phyloP scores from a whole-genome alignment of 2,329 filamentous ascomycete species.

The Ceratocystis cacaofunesta region DNA sequence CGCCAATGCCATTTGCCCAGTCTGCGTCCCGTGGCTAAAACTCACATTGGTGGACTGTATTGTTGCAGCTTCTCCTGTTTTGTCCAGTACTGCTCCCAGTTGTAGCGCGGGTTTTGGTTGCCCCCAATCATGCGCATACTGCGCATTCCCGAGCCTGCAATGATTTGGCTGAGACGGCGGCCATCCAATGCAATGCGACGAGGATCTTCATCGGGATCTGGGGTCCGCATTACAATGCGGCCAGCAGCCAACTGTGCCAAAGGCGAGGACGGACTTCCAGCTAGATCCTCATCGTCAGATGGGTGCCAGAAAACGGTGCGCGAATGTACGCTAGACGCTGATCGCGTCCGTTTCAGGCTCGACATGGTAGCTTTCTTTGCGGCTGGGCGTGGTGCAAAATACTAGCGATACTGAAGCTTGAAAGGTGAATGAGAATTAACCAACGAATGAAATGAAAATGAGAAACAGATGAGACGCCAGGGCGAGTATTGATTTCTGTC shows the following conservation, averaged over 20 bases:
- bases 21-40: neutral
- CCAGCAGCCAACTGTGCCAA: constrained; percentile 12
- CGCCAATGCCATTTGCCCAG: neutral
- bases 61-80: constrained; percentile 58
- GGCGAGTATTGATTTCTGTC: neutral
- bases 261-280: constrained; percentile 5
- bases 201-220: constrained; percentile 30
- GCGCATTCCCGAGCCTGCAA: constrained; percentile 57
- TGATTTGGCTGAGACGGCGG: constrained; percentile 42
- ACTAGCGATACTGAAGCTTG: neutral
- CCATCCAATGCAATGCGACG: constrained; percentile 37
- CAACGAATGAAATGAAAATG: neutral
- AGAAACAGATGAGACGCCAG: neutral
- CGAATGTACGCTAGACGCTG: constrained; percentile 22
- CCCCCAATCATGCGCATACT: constrained; percentile 82
- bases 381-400: neutral
- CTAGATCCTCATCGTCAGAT: constrained; percentile 18
- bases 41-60: constrained; percentile 57
- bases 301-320: constrained; percentile 15
- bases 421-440: neutral
- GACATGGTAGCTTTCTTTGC: constrained; percentile 19
- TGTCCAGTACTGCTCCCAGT: constrained; percentile 68
- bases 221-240: constrained; percentile 14
- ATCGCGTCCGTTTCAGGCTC: constrained; percentile 28
- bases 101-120: constrained; percentile 70